These are phyloP conservation scores for Rhizoclosmatium sp. DNA, from an alignment of 192 early-diverging fungal genomes.

Conservation along the genomic window DNA sequence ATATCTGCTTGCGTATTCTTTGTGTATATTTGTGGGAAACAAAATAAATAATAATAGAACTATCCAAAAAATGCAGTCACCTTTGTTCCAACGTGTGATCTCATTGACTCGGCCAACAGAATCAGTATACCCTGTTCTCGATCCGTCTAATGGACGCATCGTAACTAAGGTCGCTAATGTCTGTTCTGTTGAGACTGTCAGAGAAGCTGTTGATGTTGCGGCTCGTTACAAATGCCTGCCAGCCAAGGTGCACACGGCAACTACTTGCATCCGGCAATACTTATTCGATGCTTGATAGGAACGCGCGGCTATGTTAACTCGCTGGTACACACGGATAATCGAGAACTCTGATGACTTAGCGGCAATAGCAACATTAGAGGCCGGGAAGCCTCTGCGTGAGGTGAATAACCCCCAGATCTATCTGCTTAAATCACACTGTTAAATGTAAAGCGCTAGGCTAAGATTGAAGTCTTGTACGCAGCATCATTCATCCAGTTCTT, in stretches of 20 bases:
- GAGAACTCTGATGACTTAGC: constrained; percentile 79
- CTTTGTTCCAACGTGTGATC: background rate
- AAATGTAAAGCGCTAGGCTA: constrained; percentile 13
- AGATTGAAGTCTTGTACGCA: constrained; percentile 69
- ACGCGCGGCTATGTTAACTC: constrained; percentile 14
- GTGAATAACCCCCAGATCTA: background rate
- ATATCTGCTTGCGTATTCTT: too few relatives aligned
- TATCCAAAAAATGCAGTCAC: too few relatives aligned
- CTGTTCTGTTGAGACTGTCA: background rate
- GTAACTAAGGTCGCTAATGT: constrained; percentile 1
- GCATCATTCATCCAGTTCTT: constrained; percentile 83
- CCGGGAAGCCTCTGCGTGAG: constrained; percentile 71
- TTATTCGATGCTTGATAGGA: background rate
- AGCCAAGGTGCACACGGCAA: background rate
- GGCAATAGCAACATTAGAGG: constrained; percentile 82
- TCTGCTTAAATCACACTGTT: background rate
- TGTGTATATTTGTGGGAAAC: too few relatives aligned
- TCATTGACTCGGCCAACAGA: background rate
- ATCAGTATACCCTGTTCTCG: constrained; percentile 1
- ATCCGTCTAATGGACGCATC: background rate
- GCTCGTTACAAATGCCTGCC: background rate
- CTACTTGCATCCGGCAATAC: background rate
- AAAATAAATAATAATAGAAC: too few relatives aligned
- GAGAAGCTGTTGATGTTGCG: background rate
- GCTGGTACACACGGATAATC: constrained; percentile 62